Evolutionary conservation across 2,329 filamentous ascomycete genomes (phyloP), one percentile per base, ranked within the genome.

Genomic region (Curvularia verruculosa): DNA sequence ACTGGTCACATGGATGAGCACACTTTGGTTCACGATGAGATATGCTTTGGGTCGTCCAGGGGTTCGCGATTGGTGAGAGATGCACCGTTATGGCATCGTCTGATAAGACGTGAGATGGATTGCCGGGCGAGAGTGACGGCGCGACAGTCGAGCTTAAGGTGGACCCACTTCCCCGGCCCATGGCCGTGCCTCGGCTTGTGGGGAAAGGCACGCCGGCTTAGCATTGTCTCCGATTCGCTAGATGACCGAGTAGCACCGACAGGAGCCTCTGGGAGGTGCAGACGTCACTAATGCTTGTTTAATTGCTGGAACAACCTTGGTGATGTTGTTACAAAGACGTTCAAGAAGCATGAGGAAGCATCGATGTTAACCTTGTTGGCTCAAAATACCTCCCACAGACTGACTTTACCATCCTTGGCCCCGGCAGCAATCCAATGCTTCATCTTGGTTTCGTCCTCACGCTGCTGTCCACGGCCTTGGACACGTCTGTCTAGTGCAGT

Each of bases 341-440:
- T 15, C 15, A 36, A 36, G 34, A 36, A 36, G 15, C 34, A 36
- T n/a, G 15, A 15, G 18, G 3, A 18, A 18, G 34, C 34, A 18
- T 18, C 5, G 8, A 36, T 3, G 9, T 18, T 1, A 18, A 8
- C 15, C 15, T 36, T n/a, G 15, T 36, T 18, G 34, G 10, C 24
- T 71, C 61, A 83, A 56, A 95, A 99, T 56, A 98, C 87, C 79
- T 97, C 91, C 95, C 95, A 99, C 65, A 99, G 79, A 72, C 92
- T 96, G 61, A 98, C 86, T 75, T 96, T 96, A 18, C 94, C 95
- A 79, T 98, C 95, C 75, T 98, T 99, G 53, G 91, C 90, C 1
- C 95, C 95, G 1, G 87, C 91, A 18, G 89, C 95, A 49, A 98
- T 75, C 93, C 94, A 98, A 75, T 98, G 94, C 23, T 89, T 89